Evolutionary conservation across 306 rosid species (phyloP).

Genomic region (Rubus idaeus): DNA sequence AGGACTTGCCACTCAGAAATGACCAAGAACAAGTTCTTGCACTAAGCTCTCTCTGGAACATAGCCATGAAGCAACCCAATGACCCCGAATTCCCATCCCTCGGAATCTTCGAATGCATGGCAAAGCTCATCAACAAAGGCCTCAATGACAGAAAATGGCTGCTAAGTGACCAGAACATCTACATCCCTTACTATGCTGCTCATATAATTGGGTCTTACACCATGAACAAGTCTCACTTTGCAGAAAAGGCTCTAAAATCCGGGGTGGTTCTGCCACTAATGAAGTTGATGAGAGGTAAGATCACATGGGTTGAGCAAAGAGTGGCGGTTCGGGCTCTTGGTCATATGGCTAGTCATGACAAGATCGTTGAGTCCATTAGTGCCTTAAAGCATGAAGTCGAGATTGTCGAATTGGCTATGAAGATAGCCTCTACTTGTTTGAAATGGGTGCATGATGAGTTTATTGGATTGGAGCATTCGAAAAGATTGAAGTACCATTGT

Average conservation of each 20-base stretch:
- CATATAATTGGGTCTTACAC: conserved; percentile 68
- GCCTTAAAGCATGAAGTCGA: conserved; percentile 37
- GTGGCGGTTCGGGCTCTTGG: conserved; percentile 69
- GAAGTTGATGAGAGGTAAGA: conserved; percentile 56
- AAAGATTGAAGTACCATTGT: conserved; percentile 55
- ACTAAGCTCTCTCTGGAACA: conserved; percentile 56
- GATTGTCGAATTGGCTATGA: conserved; percentile 42
- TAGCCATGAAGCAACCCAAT: conserved; percentile 55
- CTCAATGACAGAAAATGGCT: conserved; percentile 50
- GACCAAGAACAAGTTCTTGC: conserved; percentile 50
- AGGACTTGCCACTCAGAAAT: conserved; percentile 47
- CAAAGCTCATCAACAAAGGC: conserved; percentile 50
- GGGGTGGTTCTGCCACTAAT: conserved; percentile 49
- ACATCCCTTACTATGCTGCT: conserved; percentile 72
- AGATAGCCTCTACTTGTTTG: conserved; percentile 41
- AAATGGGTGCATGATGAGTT: conserved; percentile 48
- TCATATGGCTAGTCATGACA: conserved; percentile 56
- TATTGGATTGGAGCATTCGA: conserved; percentile 28
- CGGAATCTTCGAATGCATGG: conserved; percentile 65
- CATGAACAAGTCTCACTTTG: conserved; percentile 52
- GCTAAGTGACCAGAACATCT: conserved; percentile 49
- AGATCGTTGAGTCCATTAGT: conserved; percentile 41
- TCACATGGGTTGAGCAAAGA: conserved; percentile 74
- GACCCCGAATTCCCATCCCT: conserved; percentile 64
- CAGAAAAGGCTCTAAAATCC: conserved; percentile 45